These are phyloP conservation scores for Fusarium verrucosum DNA, from an alignment of 2,329 filamentous ascomycete species.

Conservation along the genomic window DNA sequence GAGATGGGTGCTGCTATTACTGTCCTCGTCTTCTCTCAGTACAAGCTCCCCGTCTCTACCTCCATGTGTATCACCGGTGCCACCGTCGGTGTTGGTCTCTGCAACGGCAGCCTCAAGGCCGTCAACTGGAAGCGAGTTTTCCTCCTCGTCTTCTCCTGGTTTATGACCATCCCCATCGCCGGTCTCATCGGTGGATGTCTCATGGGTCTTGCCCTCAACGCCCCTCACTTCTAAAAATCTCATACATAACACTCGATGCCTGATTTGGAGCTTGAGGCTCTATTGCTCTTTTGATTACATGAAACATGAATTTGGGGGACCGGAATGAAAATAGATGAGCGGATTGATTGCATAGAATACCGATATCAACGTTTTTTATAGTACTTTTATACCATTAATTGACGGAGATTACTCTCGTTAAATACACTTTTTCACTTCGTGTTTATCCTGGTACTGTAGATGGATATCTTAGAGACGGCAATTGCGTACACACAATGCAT, in stretches of 20 bases:
- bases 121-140: constrained; percentile 80
- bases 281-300: constrained; percentile 10
- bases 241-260: constrained; percentile 2
- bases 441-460: neutral
- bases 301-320: neutral
- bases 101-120: constrained; percentile 75
- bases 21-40: constrained; percentile 79
- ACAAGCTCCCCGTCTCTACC: constrained; percentile 78
- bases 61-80: constrained; percentile 84
- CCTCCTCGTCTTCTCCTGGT: constrained; percentile 71
- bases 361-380: constrained; percentile 2
- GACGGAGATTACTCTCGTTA: constrained; percentile 16
- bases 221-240: constrained; percentile 49
- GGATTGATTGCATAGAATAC: constrained; percentile 24
- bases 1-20: constrained; percentile 83
- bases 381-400: constrained; percentile 31
- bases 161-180: constrained; percentile 56
- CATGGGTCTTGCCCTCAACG: constrained; percentile 54
- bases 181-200: constrained; percentile 53
- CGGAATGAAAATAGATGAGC: constrained; percentile 22
- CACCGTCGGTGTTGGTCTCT: constrained; percentile 80
- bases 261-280: constrained; percentile 2
- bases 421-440: neutral
- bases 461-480: neutral
- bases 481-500: neutral